A percentile compares a stretch with the other conserved stretches of the same genome.
Evolutionary conservation across 2,329 filamentous ascomycete species (phyloP).

Genomic region (Scleromitrula shiraiana): DNA sequence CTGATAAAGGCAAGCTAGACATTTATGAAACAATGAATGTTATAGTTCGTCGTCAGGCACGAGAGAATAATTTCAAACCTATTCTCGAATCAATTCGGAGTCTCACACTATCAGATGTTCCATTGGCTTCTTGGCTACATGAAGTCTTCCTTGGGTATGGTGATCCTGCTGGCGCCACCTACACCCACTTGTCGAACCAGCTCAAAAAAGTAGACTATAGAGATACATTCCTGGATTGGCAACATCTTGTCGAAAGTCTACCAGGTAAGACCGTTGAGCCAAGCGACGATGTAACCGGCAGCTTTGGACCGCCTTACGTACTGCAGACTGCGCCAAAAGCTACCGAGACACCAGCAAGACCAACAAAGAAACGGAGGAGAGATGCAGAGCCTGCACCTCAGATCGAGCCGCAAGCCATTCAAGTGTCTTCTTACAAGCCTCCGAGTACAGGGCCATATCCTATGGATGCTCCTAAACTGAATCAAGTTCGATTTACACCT

Average conservation of each 20-base stretch:
- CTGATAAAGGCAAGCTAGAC: conserved; percentile 60
- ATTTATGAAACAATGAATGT: conserved; percentile 82
- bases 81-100: conserved; percentile 86
- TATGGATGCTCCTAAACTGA: conserved; percentile 72
- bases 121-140: conserved; percentile 84
- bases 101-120: conserved; percentile 75
- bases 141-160: conserved; percentile 98
- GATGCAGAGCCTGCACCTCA: conserved; percentile 62
- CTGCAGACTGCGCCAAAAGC: conserved; percentile 57
- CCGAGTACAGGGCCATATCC: conserved; percentile 86
- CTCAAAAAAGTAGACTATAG: conserved; percentile 78
- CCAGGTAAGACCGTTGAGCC: conserved; percentile 83
- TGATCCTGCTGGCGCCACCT: conserved; percentile 79
- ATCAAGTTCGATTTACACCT: conserved; percentile 80
- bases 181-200: conserved; percentile 72
- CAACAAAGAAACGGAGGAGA: conserved; percentile 78
- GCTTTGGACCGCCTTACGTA: conserved; percentile 82
- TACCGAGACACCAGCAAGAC: conserved; percentile 42
- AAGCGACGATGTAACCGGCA: conserved; percentile 59
- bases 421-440: conserved; percentile 84
- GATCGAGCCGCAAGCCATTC: conserved; percentile 57
- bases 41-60: conserved; percentile 69
- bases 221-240: conserved; percentile 93
- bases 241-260: conserved; percentile 82
- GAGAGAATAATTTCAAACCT: conserved; percentile 96